Evolutionary conservation across 208 protist species (phyloP).

Genomic region (Trypanosoma platydactyli): DNA sequence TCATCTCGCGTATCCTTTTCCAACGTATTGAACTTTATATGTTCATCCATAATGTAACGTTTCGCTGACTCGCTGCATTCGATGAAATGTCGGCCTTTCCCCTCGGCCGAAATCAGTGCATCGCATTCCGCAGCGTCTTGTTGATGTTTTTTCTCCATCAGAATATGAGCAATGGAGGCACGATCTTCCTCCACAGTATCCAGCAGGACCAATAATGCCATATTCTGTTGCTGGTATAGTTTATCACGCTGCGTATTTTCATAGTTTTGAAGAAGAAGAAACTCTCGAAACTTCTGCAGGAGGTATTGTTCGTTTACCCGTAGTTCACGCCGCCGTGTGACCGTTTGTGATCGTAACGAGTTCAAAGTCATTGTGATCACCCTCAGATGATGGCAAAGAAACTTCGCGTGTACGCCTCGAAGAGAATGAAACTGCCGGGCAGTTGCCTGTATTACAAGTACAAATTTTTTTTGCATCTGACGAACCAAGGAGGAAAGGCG

Average conservation of each 20-base stretch:
- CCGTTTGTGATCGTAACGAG: background rate
- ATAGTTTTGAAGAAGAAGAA: slow-evolving; percentile 21
- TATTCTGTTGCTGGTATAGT: slow-evolving; percentile 3
- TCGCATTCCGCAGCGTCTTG: background rate
- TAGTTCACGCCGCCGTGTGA: slow-evolving; percentile 16
- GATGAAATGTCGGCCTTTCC: background rate
- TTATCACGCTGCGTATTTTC: slow-evolving; percentile 2
- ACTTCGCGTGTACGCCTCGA: background rate
- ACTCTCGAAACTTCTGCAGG: slow-evolving; percentile 2
- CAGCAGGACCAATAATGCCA: background rate
- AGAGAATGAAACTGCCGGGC: slow-evolving; percentile 1
- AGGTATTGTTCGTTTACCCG: slow-evolving; percentile 5
- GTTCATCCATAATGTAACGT: background rate
- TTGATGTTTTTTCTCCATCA: slow-evolving; percentile 2
- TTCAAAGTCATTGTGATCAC: slow-evolving; percentile 5
- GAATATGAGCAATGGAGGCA: background rate
- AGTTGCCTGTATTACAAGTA: slow-evolving; percentile 20
- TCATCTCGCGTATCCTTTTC: slow-evolving; percentile 20
- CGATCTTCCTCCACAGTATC: background rate
- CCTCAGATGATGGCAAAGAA: slow-evolving; percentile 11
- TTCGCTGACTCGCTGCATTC: background rate
- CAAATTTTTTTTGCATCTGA: slow-evolving; percentile 9
- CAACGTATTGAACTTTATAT: background rate
- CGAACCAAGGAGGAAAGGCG: slow-evolving; percentile 19
- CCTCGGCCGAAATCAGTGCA: background rate